These are phyloP conservation scores for Tausonia pullulans DNA, from an alignment of 1,284 basidiomycete genomes.

Conservation along the genomic window DNA sequence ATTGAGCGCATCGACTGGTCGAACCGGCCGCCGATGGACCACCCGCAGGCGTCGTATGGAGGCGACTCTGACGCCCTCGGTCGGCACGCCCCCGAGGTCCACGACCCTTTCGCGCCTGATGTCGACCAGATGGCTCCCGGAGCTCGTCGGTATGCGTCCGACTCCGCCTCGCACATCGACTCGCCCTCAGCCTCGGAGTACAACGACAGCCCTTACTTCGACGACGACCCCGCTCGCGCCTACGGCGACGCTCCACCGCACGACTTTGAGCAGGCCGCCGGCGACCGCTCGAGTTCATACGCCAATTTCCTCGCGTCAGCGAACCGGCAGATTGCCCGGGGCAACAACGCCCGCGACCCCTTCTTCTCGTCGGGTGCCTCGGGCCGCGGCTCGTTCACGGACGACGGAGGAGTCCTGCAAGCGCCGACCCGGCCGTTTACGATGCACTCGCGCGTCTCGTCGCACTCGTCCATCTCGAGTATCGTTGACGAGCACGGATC, in stretches of 20 bases:
- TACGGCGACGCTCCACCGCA: neutral
- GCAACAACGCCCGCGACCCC: conserved; percentile 48
- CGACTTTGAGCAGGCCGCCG: conserved; percentile 9
- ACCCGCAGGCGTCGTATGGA: conserved; percentile 9
- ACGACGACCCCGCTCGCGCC: neutral
- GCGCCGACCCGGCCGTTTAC: conserved; percentile 62
- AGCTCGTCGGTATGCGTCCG: conserved; percentile 2
- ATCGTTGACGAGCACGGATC: conserved; percentile 74
- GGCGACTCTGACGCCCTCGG: neutral
- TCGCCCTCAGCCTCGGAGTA: conserved; percentile 10
- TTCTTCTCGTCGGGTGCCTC: conserved; percentile 38
- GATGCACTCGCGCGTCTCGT: conserved; percentile 56
- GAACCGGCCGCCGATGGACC: conserved; percentile 9
- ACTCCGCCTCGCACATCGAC: conserved; percentile 1
- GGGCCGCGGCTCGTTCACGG: conserved; percentile 38
- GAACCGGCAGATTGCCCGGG: conserved; percentile 65
- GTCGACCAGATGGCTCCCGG: conserved; percentile 1
- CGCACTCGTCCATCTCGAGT: conserved; percentile 46
- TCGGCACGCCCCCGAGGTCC: conserved; percentile 4
- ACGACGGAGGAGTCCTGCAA: conserved; percentile 16
- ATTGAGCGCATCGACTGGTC: conserved; percentile 16
- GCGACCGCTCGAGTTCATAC: conserved; percentile 38
- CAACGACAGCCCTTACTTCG: conserved; percentile 9
- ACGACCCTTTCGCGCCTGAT: conserved; percentile 14
- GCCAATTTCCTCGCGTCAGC: conserved; percentile 70